Conservation (phyloP, 164 flowering plant genomes). For the Paratinospora sagittata region DNA sequence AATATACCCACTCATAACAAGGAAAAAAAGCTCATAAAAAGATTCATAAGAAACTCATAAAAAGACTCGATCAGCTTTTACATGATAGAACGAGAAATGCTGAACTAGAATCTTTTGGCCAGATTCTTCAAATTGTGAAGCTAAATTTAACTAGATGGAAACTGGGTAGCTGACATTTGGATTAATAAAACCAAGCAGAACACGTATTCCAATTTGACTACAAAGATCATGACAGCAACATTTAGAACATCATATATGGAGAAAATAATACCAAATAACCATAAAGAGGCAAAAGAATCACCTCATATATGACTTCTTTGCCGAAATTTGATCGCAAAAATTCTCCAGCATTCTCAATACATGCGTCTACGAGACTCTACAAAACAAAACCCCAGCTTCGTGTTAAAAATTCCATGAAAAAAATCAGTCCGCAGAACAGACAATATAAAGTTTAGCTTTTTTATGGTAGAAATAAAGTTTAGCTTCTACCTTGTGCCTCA, state of each 20-base stretch:
- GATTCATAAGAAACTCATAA: background rate
- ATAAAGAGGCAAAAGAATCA: conserved; percentile 12
- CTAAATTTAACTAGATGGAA: background rate
- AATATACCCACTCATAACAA: background rate
- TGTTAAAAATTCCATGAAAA: background rate
- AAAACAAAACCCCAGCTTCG: conserved; percentile 8
- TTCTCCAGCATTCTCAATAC: conserved; percentile 62
- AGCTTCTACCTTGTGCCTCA: too few species aligned
- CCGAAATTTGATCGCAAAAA: conserved; percentile 73
- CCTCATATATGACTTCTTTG: conserved; percentile 88
- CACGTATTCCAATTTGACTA: background rate
- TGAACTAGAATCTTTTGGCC: background rate
- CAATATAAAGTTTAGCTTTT: background rate
- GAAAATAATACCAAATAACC: background rate
- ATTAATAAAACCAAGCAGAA: background rate
- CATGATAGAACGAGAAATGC: background rate
- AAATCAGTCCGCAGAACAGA: background rate
- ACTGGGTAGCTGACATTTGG: too few species aligned
- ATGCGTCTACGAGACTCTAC: conserved; percentile 63
- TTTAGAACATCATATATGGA: background rate
- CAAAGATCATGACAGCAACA: background rate
- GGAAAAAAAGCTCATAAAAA: background rate
- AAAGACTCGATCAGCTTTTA: background rate
- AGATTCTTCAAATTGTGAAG: background rate
- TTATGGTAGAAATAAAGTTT: too few species aligned